Base-by-base conservation (phyloP, 768 basidiomycete species). In the Russula emetica region DNA sequence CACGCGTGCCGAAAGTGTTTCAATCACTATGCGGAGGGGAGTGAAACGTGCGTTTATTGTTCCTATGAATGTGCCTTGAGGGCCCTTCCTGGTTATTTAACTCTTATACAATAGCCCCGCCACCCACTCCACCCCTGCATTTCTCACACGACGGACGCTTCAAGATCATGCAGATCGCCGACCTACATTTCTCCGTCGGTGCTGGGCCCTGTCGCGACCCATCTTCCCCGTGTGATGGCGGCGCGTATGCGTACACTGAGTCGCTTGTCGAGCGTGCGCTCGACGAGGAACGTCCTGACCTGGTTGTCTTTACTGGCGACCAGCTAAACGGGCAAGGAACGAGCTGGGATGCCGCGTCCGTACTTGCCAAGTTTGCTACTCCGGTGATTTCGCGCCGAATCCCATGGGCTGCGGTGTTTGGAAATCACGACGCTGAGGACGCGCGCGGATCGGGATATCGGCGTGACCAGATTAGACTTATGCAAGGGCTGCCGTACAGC, bases 301-400 rank as follows among this genome's bases (percentile, higher is more conserved):
- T 99, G 13, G 88, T 98, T 54, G 87, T 99, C 9, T 94, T 98
- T 70, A 86, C 83, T 0, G 96, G 96, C 0, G 96, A 98, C 74
- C 93, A 95, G 74, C 80, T 97, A 28, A 97, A 96, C 68, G 95
- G 94, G 0, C 94, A 98, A 74, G 82, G 83, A 14, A 90, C 91
- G 0, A 85, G 88, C 0, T 98, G 94, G 90, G 94, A 97, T 66
- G 80, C 92, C 1, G 85, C 86, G 70, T 90, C 88, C 4, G 88
- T 96, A 4, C 76, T 98, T 8, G 88, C 94, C 16, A 98, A 98
- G 75, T 95, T 95, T 70, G 85, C 92, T 0, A 79, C 78, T 34
- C 84, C 85, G 0, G 91, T 90, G 6, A 88, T 87, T 16, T 83
- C 86, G 14, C 82, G 86, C 53, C 75, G 80, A 24, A 88, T 96